Evolutionary conservation across 805 yeast genomes (phyloP).

Genomic region (Pichia gijzeniarum): DNA sequence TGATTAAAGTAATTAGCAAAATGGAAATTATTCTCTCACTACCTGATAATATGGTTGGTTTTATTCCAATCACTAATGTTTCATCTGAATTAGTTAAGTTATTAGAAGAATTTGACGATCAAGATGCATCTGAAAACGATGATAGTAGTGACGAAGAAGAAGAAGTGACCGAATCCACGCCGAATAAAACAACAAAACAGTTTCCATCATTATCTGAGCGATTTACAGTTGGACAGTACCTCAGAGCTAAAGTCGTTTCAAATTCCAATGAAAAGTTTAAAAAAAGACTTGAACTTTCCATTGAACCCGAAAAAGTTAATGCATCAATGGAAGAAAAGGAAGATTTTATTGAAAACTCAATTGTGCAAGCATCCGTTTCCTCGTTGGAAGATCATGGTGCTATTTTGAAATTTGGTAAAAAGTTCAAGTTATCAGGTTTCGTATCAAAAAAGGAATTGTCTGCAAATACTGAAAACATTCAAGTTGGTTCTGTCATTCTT

Average conservation of each 20-base stretch:
- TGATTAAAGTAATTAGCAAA: conserved; percentile 52
- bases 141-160: conserved; percentile 16
- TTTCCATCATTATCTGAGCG: conserved; percentile 50
- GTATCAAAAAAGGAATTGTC: conserved; percentile 62
- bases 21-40: conserved; percentile 63
- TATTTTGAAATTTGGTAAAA: conserved; percentile 61
- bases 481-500: conserved; percentile 65
- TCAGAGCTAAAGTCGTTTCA: conserved; percentile 71
- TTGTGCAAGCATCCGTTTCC: conserved; percentile 70
- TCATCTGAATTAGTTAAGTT: conserved; percentile 54
- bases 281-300: conserved; percentile 61
- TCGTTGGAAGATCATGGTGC: conserved; percentile 92
- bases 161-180: conserved; percentile 16
- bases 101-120: conserved; percentile 53
- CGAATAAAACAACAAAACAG: conserved; percentile 31
- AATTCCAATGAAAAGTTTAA: conserved; percentile 34
- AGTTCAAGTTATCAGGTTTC: conserved; percentile 54
- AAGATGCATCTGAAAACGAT: conserved; percentile 35
- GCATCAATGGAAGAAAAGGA: conserved; percentile 48
- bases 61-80: conserved; percentile 65
- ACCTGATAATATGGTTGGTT: conserved; percentile 78
- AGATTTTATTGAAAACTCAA: conserved; percentile 55
- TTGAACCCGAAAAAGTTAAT: conserved; percentile 73
- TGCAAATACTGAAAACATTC: neutral
- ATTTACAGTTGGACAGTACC: conserved; percentile 76